Evolutionary conservation across 805 yeast genomes (phyloP).

Genomic region (Pichia ethanolica): DNA sequence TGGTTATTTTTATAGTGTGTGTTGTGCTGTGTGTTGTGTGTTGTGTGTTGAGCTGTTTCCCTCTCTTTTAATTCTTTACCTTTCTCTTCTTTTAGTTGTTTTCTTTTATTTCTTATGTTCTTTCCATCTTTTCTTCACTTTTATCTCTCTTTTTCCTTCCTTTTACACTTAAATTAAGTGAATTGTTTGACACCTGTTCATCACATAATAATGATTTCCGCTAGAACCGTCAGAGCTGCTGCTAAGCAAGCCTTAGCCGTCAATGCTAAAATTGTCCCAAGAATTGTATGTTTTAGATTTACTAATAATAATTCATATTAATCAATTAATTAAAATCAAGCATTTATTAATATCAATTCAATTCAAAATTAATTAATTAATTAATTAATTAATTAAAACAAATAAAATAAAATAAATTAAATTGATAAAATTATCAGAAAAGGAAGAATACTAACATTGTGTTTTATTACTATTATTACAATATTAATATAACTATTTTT

Average conservation of each 20-base stretch:
- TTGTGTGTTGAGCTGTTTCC: too few relatives aligned
- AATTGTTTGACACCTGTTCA: slow-evolving; percentile 5
- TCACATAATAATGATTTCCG: slow-evolving; percentile 58
- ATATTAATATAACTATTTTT: not conserved
- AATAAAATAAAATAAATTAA: too few relatives aligned
- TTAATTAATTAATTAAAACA: too few relatives aligned
- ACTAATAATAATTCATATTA: too few relatives aligned
- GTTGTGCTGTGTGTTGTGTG: too few relatives aligned
- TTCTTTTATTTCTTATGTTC: not conserved
- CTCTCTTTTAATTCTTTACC: not conserved
- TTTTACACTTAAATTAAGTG: not conserved
- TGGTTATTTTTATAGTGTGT: too few relatives aligned
- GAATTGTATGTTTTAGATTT: slow-evolving; percentile 32
- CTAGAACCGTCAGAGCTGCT: slow-evolving; percentile 82
- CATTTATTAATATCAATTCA: too few relatives aligned
- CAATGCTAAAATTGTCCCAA: slow-evolving; percentile 39
- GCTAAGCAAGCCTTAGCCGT: slow-evolving; percentile 65
- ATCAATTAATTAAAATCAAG: too few relatives aligned
- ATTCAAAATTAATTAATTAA: too few relatives aligned
- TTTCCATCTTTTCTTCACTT: not conserved
- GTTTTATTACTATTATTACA: not conserved
- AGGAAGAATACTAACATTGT: slow-evolving; percentile 11
- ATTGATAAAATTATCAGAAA: too few relatives aligned
- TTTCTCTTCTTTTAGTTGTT: not conserved
- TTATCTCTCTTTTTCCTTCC: not conserved